A percentile compares a stretch with the other conserved stretches of the same genome.
Evolutionary conservation across 108 stramenopile genomes (phyloP).

Genomic region (Skeletonema marinoi): DNA sequence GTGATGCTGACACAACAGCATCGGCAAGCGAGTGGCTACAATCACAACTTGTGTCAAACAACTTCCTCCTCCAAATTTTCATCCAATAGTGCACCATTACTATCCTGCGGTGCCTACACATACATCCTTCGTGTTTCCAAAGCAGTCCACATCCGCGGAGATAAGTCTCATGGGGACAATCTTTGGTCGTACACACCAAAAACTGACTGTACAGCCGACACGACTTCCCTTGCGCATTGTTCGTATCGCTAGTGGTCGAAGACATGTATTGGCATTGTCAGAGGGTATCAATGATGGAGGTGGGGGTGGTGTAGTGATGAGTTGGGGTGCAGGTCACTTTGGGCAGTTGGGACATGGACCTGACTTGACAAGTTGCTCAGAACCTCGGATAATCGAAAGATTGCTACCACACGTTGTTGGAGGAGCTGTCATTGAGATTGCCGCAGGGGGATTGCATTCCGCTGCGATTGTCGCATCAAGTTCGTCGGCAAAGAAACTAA

Average conservation of each 20-base stretch:
- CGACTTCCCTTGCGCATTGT: conserved; percentile 41
- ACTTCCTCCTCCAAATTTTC: neutral
- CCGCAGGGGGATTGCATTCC: conserved; percentile 82
- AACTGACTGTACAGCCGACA: conserved; percentile 43
- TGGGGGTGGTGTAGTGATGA: conserved; percentile 67
- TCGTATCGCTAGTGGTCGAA: conserved; percentile 38
- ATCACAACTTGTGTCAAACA: conserved; percentile 2
- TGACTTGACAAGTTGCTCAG: conserved; percentile 36
- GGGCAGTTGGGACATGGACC: conserved; percentile 80
- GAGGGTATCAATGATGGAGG: conserved; percentile 37
- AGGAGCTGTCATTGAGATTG: conserved; percentile 55
- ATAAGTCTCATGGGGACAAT: conserved; percentile 41
- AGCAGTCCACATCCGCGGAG: neutral
- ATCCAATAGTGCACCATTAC: conserved; percentile 21
- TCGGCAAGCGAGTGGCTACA: neutral
- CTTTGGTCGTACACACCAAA: conserved; percentile 35
- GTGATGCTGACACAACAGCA: neutral
- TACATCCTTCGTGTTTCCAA: conserved; percentile 37
- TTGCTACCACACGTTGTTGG: conserved; percentile 67
- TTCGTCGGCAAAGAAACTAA: neutral
- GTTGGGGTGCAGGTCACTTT: conserved; percentile 90
- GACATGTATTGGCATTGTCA: conserved; percentile 50
- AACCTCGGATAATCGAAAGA: conserved; percentile 62
- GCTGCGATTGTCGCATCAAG: conserved; percentile 58
- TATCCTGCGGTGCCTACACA: conserved; percentile 49